Percentiles rank a stretch among this genome's conserved stretches.
Evolutionary conservation across 2,329 filamentous ascomycete species (phyloP).

Genomic region (Exophiala xenobiotica): DNA sequence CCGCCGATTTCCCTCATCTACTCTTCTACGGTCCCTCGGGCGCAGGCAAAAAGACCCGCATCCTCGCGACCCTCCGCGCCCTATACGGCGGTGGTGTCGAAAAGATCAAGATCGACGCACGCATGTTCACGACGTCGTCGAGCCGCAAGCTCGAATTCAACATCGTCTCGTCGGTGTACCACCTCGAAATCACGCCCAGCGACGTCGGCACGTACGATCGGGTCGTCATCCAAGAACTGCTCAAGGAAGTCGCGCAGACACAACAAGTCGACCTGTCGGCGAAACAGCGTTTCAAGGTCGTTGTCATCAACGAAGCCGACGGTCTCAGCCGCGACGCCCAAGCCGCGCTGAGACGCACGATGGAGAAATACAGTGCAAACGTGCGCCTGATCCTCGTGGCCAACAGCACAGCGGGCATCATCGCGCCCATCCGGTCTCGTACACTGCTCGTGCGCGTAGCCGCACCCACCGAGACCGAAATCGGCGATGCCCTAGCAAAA

Average conservation of each 20-base stretch:
- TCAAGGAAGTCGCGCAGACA: constrained; percentile 98
- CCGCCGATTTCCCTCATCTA: constrained; percentile 95
- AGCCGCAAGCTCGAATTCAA: constrained; percentile 99
- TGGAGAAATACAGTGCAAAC: constrained; percentile 99
- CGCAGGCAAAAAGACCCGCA: constrained; percentile 95
- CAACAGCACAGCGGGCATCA: constrained; percentile 97
- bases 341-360: constrained; percentile 87
- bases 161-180: constrained; percentile 94
- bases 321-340: constrained; percentile 92
- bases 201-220: constrained; percentile 96
- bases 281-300: constrained; percentile 93
- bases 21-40: constrained; percentile 96
- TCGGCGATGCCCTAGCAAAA: constrained; percentile 68
- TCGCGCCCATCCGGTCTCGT: constrained; percentile 92
- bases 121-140: constrained; percentile 84
- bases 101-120: constrained; percentile 98
- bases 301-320: constrained; percentile 98
- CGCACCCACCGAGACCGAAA: constrained; percentile 81
- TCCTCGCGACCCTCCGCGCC: constrained; percentile 92
- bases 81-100: constrained; percentile 96
- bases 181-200: constrained; percentile 95
- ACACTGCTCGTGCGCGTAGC: constrained; percentile 89
- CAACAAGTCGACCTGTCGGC: constrained; percentile 96
- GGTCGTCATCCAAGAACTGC: constrained; percentile 89
- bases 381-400: constrained; percentile 86